These are phyloP conservation scores for Rhizopus delemar DNA, from an alignment of 371 early-diverging fungal species.

Conservation along the genomic window DNA sequence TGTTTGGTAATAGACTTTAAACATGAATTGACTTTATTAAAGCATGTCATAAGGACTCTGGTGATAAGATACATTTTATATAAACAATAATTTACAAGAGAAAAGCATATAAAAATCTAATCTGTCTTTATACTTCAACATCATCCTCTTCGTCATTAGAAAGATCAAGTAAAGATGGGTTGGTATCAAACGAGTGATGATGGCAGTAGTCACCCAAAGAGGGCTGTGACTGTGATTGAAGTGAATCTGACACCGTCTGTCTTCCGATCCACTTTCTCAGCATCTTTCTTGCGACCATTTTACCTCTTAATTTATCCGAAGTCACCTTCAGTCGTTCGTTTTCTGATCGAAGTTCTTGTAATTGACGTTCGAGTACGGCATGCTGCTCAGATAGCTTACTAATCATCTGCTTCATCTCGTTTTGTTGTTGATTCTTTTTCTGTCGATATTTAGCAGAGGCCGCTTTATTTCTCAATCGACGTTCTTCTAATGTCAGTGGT, in stretches of 20 bases:
- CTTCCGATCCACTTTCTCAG: constrained; percentile 53
- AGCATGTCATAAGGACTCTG: too few relatives aligned
- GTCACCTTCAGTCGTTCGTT: constrained; percentile 51
- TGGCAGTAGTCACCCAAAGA: too few relatives aligned
- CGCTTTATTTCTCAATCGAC: constrained; percentile 63
- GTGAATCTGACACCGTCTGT: constrained; percentile 2
- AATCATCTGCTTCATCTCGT: constrained; percentile 62
- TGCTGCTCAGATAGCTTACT: constrained; percentile 51
- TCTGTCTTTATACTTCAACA: too few relatives aligned
- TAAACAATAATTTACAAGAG: too few relatives aligned
- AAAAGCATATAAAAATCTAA: too few relatives aligned
- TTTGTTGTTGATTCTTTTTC: constrained; percentile 64
- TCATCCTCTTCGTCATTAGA: too few relatives aligned
- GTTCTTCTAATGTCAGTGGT: constrained; percentile 53
- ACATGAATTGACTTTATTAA: too few relatives aligned
- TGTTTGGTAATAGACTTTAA: too few relatives aligned
- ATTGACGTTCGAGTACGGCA: constrained; percentile 51
- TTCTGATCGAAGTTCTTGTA: constrained; percentile 55
- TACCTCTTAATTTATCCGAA: constrained; percentile 56
- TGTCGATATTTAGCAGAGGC: constrained; percentile 69
- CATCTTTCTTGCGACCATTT: constrained; percentile 63
- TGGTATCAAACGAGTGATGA: too few relatives aligned
- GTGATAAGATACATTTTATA: too few relatives aligned
- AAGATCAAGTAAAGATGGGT: too few relatives aligned
- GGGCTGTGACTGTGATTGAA: too few relatives aligned